Base-by-base conservation (phyloP, 1,284 basidiomycete genomes). In the Cutaneotrichosporon sp. region DNA sequence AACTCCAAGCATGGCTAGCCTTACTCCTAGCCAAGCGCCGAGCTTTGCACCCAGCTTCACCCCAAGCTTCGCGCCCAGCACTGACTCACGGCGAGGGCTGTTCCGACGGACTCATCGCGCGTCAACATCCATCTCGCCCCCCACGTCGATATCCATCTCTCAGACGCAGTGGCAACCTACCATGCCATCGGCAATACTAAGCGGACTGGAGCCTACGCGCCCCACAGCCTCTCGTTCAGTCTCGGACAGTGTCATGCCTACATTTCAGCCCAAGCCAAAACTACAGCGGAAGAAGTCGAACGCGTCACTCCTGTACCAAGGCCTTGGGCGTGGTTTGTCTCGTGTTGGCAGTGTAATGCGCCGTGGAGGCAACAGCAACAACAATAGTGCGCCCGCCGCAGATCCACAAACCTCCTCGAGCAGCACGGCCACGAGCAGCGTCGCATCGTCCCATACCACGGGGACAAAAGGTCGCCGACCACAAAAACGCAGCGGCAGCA, bases 311-410 rank as follows among this genome's bases (percentile, higher is more conserved):
- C 62, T 75, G 0, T 55, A 67, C 14, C 36, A 47, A 18, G 65
- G 69, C 8, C 55, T 75, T 11, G 69, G 68, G 5, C 69, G 66
- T 32, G 71, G 74, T 4, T 61, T 76, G 30, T 64, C 65, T 11
- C 60, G 74, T 16, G 64, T 73, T 49, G 71, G 71, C 9, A 72
- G 69, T 13, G 74, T 75, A 5, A 73, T 76, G 65, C 66, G 64
- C 22, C 65, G 70, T 6, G 65, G 62, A 31, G 49, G 47, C 30
- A 65, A 51, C 58, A 53, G 16, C 51, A 53, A 18, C 51, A 53
- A 18, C 31, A 53, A 34, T 30, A 34, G 16, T 32, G 31, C 31
- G 22, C 22, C 49, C 13, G 7, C 49, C 14, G 22, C 49, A 50
- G 49, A 50, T 50, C 49, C 26, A 26, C 49, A 50, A 30, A 1